phyloP scores from a whole-genome alignment of 129 eudicot genomes.

The Cynara cardunculus region DNA sequence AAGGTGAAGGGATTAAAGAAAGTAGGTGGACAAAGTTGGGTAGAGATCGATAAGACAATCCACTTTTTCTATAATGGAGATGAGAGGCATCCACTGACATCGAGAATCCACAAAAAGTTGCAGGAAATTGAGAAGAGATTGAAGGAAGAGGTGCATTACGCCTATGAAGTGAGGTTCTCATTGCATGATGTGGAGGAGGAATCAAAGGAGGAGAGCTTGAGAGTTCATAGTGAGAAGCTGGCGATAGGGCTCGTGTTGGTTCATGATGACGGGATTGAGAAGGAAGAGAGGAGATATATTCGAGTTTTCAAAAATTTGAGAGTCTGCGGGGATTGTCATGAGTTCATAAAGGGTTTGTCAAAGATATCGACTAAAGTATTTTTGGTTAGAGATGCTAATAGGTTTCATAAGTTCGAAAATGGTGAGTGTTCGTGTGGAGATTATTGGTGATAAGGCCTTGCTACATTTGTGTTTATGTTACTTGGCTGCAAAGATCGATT shows the following conservation, averaged over 20 bases:
- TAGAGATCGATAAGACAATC: constrained; percentile 55
- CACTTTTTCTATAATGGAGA: constrained; percentile 68
- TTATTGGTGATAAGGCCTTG: constrained; percentile 41
- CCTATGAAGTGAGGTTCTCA: constrained; percentile 51
- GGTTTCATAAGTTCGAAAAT: constrained; percentile 70
- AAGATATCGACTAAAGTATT: constrained; percentile 49
- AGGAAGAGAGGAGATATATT: constrained; percentile 38
- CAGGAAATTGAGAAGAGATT: constrained; percentile 54
- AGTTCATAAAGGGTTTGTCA: constrained; percentile 66
- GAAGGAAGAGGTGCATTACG: constrained; percentile 59
- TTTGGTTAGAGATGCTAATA: constrained; percentile 69
- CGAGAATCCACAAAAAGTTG: constrained; percentile 44
- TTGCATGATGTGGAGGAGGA: constrained; percentile 75
- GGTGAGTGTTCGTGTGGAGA: constrained; percentile 72
- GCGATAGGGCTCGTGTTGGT: constrained; percentile 65
- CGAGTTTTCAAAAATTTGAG: constrained; percentile 59
- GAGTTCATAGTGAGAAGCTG: constrained; percentile 70
- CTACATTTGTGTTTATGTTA: neutral
- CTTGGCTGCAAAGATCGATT: neutral
- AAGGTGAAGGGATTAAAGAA: constrained; percentile 61
- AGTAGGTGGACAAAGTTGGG: constrained; percentile 75
- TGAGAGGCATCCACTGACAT: constrained; percentile 52
- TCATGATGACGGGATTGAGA: constrained; percentile 37
- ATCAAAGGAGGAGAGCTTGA: constrained; percentile 61
- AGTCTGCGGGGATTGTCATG: constrained; percentile 80